Conservation (phyloP, 2,329 filamentous ascomycete genomes). For the Colletotrichum tamarilloi region DNA sequence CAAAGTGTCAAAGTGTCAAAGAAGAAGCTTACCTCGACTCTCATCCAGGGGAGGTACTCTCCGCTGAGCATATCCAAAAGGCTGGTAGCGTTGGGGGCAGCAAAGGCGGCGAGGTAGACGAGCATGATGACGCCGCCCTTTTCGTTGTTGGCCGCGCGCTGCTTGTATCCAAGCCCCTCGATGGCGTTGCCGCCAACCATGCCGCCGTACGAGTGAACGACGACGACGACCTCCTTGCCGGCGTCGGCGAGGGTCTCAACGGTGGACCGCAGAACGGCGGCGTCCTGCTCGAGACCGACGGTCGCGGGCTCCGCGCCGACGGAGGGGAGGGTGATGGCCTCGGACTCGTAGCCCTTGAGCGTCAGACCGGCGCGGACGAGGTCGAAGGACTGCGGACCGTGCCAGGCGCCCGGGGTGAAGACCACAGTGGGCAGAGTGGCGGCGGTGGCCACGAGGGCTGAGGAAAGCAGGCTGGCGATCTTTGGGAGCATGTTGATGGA, state of each 20-base stretch:
- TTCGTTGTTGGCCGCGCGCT: slow-evolving; percentile 44
- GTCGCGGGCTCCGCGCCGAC: slow-evolving; percentile 44
- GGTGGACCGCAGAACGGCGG: slow-evolving; percentile 41
- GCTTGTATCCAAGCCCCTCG: slow-evolving; percentile 46
- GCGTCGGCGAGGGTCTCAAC: slow-evolving; percentile 45
- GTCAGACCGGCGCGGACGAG: slow-evolving; percentile 44
- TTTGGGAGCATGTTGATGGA: slow-evolving; percentile 13
- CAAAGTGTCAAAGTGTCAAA: neutral
- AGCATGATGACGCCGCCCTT: slow-evolving; percentile 51
- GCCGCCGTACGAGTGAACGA: slow-evolving; percentile 57
- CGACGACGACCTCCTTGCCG: slow-evolving; percentile 53
- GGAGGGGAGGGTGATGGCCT: slow-evolving; percentile 45
- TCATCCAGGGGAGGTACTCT: slow-evolving; percentile 42
- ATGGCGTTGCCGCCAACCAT: slow-evolving; percentile 51
- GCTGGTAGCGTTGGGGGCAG: slow-evolving; percentile 41
- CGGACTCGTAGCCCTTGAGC: slow-evolving; percentile 45
- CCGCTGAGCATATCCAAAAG: slow-evolving; percentile 40
- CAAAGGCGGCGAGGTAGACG: slow-evolving; percentile 48
- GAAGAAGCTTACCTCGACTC: slow-evolving; percentile 35
- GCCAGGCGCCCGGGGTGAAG: slow-evolving; percentile 53
- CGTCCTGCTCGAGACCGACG: slow-evolving; percentile 44
- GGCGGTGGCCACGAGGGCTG: slow-evolving; percentile 11
- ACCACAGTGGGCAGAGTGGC: slow-evolving; percentile 42
- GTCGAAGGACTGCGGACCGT: slow-evolving; percentile 45
- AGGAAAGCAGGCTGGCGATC: slow-evolving; percentile 39